phyloP scores from a whole-genome alignment of 495 filamentous ascomycete genomes.

The Xanthoparmelia taractica region DNA sequence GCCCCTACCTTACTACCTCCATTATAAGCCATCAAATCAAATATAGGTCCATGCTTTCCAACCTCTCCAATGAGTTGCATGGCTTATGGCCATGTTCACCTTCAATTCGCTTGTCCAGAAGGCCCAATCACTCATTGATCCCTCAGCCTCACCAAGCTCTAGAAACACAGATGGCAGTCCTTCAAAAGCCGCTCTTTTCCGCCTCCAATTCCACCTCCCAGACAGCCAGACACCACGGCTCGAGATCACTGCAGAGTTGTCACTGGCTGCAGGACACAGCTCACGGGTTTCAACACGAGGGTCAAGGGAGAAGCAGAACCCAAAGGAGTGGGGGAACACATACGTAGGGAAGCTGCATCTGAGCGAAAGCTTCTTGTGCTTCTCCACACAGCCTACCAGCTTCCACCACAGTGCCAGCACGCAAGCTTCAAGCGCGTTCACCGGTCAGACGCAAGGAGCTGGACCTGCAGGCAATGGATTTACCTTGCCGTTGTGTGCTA shows the following conservation, averaged over 20 bases:
- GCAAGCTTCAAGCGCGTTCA: constrained; percentile 67
- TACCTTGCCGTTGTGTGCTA: constrained; percentile 85
- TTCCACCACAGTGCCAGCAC: constrained; percentile 71
- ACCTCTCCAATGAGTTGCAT: constrained; percentile 2
- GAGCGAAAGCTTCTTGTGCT: constrained; percentile 89
- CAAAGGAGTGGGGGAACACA: constrained; percentile 60
- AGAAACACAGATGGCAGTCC: constrained; percentile 57
- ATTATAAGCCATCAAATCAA: neutral
- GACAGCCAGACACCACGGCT: constrained; percentile 84
- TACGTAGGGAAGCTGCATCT: constrained; percentile 92
- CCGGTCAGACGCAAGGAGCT: constrained; percentile 80
- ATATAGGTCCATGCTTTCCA: neutral
- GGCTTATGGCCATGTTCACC: constrained; percentile 55
- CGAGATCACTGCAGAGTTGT: constrained; percentile 92
- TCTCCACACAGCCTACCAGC: constrained; percentile 85
- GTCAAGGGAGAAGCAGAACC: constrained; percentile 51
- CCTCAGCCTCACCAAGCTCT: constrained; percentile 52
- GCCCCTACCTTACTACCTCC: too few relatives aligned
- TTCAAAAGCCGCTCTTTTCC: constrained; percentile 87
- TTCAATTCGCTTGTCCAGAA: constrained; percentile 86
- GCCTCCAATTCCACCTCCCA: constrained; percentile 91
- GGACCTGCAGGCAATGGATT: constrained; percentile 96
- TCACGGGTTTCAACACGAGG: constrained; percentile 34
- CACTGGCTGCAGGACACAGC: constrained; percentile 57
- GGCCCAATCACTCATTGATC: constrained; percentile 89